phyloP scores from a whole-genome alignment of 495 filamentous ascomycete species.

The Monascus purpureus region DNA sequence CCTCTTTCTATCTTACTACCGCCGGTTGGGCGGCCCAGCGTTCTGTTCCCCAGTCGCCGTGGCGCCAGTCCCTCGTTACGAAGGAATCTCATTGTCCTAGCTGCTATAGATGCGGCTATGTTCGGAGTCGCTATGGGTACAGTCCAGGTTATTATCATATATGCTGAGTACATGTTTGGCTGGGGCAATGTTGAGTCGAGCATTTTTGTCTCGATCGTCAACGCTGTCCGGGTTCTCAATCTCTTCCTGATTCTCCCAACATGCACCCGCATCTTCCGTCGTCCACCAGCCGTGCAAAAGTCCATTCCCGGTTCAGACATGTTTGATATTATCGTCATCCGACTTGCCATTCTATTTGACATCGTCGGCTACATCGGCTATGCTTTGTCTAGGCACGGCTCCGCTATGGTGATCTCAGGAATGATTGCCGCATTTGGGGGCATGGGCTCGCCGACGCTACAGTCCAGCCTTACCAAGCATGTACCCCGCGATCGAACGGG shows the following conservation, averaged over 20 bases:
- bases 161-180: slow-evolving; percentile 60
- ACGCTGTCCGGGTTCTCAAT: slow-evolving; percentile 54
- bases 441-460: slow-evolving; percentile 69
- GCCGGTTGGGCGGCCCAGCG: slow-evolving; percentile 43
- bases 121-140: slow-evolving; percentile 74
- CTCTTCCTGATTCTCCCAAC: slow-evolving; percentile 63
- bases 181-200: slow-evolving; percentile 71
- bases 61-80: slow-evolving; percentile 48
- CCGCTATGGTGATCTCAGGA: slow-evolving; percentile 51
- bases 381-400: slow-evolving; percentile 40
- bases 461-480: slow-evolving; percentile 78
- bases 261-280: slow-evolving; percentile 55
- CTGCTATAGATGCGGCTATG: slow-evolving; percentile 61
- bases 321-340: slow-evolving; percentile 65
- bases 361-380: slow-evolving; percentile 64
- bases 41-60: slow-evolving; percentile 46
- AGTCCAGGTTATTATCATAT: slow-evolving; percentile 63
- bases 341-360: slow-evolving; percentile 65
- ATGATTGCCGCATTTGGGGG: slow-evolving; percentile 64
- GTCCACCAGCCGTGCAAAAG: slow-evolving; percentile 19
- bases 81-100: slow-evolving; percentile 65
- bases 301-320: slow-evolving; percentile 57
- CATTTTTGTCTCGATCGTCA: slow-evolving; percentile 63
- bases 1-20: slow-evolving; percentile 73
- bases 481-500: slow-evolving; percentile 69